Percentiles rank a stretch among this genome's conserved stretches.
Evolutionary conservation across 1,284 basidiomycete species (phyloP).

Genomic region (Somion occarium): DNA sequence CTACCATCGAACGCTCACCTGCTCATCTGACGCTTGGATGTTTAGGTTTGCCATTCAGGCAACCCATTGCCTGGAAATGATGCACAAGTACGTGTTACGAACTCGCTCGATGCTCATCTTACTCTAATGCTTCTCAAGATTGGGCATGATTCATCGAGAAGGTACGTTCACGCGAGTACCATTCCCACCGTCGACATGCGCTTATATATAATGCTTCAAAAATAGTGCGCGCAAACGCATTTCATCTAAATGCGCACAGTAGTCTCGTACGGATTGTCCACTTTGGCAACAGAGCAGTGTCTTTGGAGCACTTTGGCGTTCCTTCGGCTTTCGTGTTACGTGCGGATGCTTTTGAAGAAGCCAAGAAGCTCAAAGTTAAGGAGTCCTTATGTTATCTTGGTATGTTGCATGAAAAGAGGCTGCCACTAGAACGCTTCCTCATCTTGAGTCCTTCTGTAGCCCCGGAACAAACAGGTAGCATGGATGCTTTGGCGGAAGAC

Average conservation of each 20-base stretch:
- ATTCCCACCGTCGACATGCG: neutral
- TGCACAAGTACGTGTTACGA: conserved; percentile 47
- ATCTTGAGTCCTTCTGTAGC: conserved; percentile 24
- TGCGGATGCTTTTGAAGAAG: conserved; percentile 49
- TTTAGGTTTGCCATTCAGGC: conserved; percentile 66
- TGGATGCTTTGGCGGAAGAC: conserved; percentile 64
- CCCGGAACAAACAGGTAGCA: conserved; percentile 69
- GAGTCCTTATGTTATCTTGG: conserved; percentile 65
- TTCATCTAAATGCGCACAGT: conserved; percentile 64
- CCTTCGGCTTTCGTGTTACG: conserved; percentile 61
- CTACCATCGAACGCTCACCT: neutral
- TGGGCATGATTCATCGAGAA: conserved; percentile 62
- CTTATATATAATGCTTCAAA: conserved; percentile 4
- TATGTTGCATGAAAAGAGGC: conserved; percentile 5
- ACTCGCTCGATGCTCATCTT: neutral
- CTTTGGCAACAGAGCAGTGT: conserved; percentile 72
- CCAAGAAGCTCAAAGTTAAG: conserved; percentile 62
- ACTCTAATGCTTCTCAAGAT: conserved; percentile 22
- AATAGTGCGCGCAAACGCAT: conserved; percentile 67
- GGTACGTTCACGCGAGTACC: conserved; percentile 27
- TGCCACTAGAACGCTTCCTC: neutral
- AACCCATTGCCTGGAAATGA: conserved; percentile 60
- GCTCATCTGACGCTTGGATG: neutral
- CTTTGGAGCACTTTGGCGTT: conserved; percentile 63
- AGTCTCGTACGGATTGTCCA: conserved; percentile 65